Evolutionary conservation across 2,329 filamentous ascomycete genomes (phyloP).

Genomic region (Talaromyces amestolkiae): DNA sequence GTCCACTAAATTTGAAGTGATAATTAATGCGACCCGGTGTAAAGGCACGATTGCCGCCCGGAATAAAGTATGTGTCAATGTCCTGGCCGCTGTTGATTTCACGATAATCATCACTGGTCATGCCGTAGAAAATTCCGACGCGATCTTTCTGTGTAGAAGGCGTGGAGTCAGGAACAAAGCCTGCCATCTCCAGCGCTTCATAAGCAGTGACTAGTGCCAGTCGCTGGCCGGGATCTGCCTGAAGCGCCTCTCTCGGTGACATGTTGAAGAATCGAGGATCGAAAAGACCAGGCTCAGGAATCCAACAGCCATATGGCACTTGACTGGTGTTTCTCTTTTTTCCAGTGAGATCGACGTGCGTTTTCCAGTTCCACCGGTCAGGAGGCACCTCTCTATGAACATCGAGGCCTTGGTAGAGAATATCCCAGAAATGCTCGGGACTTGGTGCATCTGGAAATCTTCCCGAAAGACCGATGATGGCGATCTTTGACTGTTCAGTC

Average conservation of each 20-base stretch:
- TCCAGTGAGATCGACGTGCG: constrained; percentile 35
- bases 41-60: constrained; percentile 60
- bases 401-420: constrained; percentile 35
- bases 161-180: constrained; percentile 69
- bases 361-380: constrained; percentile 35
- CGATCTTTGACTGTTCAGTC: constrained; percentile 49
- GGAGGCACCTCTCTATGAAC: constrained; percentile 32
- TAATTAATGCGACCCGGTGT: constrained; percentile 67
- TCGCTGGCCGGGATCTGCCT: constrained; percentile 77
- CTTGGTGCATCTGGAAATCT: constrained; percentile 64
- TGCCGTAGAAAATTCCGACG: constrained; percentile 70
- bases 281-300: constrained; percentile 38
- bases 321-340: constrained; percentile 32
- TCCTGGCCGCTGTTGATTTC: constrained; percentile 69
- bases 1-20: constrained; percentile 71
- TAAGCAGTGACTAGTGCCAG: constrained; percentile 71
- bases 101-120: constrained; percentile 66
- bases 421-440: constrained; percentile 37
- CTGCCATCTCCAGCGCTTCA: constrained; percentile 75
- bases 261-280: constrained; percentile 43
- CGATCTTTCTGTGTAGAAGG: constrained; percentile 61
- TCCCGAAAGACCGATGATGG: constrained; percentile 77
- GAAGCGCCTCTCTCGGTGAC: constrained; percentile 70
- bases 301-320: constrained; percentile 36
- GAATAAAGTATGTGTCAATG: constrained; percentile 66